These are phyloP conservation scores for Botrytis paeoniae DNA, from an alignment of 2,329 filamentous ascomycete species.

Conservation along the genomic window DNA sequence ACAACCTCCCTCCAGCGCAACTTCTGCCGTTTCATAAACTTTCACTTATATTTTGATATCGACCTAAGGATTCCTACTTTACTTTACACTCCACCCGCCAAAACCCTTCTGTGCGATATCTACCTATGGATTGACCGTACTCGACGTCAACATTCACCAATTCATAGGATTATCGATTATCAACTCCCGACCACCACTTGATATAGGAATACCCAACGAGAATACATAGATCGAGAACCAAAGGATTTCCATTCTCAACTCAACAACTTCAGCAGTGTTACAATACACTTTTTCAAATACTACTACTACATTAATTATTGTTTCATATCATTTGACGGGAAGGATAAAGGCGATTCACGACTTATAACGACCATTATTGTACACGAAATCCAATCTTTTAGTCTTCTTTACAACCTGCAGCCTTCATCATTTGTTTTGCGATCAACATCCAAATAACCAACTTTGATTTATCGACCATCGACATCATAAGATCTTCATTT, in stretches of 20 bases:
- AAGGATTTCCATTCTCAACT: not conserved
- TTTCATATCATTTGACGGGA: slow-evolving; percentile 11
- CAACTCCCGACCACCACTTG: not conserved
- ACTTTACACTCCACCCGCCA: not conserved
- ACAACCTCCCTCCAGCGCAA: not conserved
- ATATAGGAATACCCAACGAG: not conserved
- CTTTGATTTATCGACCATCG: not conserved
- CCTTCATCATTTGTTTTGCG: not conserved
- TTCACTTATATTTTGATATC: not conserved
- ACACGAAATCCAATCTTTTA: slow-evolving; percentile 5
- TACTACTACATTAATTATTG: slow-evolving; percentile 8
- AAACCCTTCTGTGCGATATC: not conserved
- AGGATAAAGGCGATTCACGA: slow-evolving; percentile 18
- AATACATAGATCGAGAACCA: not conserved
- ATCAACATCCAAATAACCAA: not conserved
- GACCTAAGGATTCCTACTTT: not conserved
- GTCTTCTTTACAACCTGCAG: not conserved
- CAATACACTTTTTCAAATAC: not conserved
- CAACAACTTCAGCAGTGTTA: slow-evolving; percentile 1
- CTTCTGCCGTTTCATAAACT: not conserved
- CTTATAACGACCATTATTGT: slow-evolving; percentile 14
- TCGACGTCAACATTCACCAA: slow-evolving; percentile 6
- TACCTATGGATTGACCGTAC: not conserved
- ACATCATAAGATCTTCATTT: not conserved
- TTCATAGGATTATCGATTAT: not conserved